Base-by-base conservation (phyloP, 345 rosid species). In the Melaleuca alternifolia region DNA sequence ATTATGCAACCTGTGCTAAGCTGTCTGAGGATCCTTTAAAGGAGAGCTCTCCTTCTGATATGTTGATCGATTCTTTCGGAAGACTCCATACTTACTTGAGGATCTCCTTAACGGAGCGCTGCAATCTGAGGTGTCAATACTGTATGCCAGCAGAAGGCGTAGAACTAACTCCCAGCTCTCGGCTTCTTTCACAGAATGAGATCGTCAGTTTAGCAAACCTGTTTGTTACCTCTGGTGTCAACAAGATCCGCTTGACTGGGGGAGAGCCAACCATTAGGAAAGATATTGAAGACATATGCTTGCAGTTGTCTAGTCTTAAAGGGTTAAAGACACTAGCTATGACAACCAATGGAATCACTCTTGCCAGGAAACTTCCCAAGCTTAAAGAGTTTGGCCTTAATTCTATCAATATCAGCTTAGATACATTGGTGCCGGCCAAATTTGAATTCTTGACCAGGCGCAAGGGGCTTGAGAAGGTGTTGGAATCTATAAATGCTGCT, bases 121-220 rank as follows among this genome's bases (percentile, higher is more conserved):
- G 99, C 92, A 97, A 97, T 85, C 93, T 95, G n/a, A 91, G 98
- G 76, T 97, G 99, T 89, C 99, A 94, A 65, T 97, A 97, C 77
- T 97, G 99, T 89, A 96, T 96, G 99, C 99, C 99, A 0, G 88
- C 95, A 23, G 99, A 96, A 84, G 99, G 99, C 9, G 96, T 93
- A 85, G 97, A 95, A 54, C 98, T 97, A 81, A 94, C 98, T 87
- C 95, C 98, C 21, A 87, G 77, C 30, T 92, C 99, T 51, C 92
- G 92, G 65, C 87, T 97, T 86, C 91, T 97, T 14, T 91, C 95
- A 2, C 92, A 82, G 79, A 82, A 90, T 51, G 99, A 97, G 95
- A 93, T 96, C 81, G 86, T 96, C 84, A 93, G 90, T 83, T 88
- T 97, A 88, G 96, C 98, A 65, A 61, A 89, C 88, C 94, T 97